Percentiles rank a stretch among this genome's conserved stretches.
These are phyloP conservation scores for Coemansia sp. DNA, from an alignment of 192 early-diverging fungal species.

Conservation along the genomic window DNA sequence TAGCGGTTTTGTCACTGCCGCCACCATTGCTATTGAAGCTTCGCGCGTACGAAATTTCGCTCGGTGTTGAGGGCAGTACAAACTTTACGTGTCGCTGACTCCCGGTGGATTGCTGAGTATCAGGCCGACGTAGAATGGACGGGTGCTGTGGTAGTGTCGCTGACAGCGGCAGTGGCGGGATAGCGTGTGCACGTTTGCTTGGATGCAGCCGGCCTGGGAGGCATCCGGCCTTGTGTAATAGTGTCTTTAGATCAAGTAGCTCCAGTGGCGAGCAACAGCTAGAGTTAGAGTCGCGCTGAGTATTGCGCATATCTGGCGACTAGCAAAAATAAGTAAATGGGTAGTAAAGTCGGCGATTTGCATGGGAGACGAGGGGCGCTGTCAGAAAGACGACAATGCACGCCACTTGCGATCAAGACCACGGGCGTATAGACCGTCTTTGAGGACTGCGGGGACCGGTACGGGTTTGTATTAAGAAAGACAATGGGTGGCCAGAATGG, in stretches of 20 bases:
- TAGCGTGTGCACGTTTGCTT: conserved; percentile 22
- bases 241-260: conserved; percentile 30
- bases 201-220: conserved; percentile 26
- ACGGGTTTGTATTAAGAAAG: neutral
- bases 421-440: neutral
- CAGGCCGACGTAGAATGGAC: conserved; percentile 28
- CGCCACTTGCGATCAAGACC: too few species aligned
- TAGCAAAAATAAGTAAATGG: neutral
- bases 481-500: neutral
- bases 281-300: neutral
- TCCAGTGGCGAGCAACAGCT: conserved; percentile 32
- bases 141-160: conserved; percentile 12
- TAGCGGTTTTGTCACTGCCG: conserved; percentile 12
- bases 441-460: neutral
- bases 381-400: neutral
- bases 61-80: conserved; percentile 15
- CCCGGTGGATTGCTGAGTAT: neutral
- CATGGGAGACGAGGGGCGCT: neutral
- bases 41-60: neutral
- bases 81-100: conserved; percentile 39
- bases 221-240: conserved; percentile 32
- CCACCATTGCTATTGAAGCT: conserved; percentile 12
- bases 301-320: neutral
- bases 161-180: conserved; percentile 1
- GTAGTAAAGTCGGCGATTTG: neutral